Percentiles rank a stretch among this genome's conserved stretches.
These are phyloP conservation scores for Solanum acaule DNA, from an alignment of 257 asterid genomes.

Conservation along the genomic window DNA sequence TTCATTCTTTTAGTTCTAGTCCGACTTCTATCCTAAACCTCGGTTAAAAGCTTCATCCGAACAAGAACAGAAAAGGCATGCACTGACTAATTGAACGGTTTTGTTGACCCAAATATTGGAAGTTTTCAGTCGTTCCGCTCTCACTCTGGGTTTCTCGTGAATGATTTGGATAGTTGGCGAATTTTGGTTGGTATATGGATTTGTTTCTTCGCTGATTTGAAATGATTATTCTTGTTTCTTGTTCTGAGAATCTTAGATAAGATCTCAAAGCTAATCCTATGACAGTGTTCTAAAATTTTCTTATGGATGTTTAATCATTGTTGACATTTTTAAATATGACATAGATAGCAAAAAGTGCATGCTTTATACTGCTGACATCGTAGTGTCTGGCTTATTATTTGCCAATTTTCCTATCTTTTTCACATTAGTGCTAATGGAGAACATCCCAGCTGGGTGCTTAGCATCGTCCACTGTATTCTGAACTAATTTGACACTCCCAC, in stretches of 20 bases:
- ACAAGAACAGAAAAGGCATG: background rate
- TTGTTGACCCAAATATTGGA: background rate
- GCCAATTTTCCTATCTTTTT: background rate
- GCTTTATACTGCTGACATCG: background rate
- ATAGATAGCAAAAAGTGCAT: background rate
- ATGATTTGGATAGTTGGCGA: background rate
- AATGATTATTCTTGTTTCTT: background rate
- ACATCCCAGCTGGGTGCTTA: background rate
- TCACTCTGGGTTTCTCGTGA: background rate
- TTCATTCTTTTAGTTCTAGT: background rate
- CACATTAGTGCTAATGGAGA: background rate
- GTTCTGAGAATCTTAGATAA: background rate
- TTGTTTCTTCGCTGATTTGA: background rate
- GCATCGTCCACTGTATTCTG: background rate
- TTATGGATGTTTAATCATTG: background rate
- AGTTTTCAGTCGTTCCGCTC: background rate
- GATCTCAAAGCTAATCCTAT: background rate
- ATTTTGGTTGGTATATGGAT: background rate
- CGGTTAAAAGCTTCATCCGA: background rate
- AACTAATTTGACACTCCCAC: background rate
- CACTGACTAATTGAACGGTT: background rate
- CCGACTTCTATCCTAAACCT: background rate
- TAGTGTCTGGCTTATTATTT: background rate
- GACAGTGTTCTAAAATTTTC: background rate
- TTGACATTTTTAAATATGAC: background rate